Conservation (phyloP, 1,284 basidiomycete genomes). For the Ceratobasidium sp. region DNA sequence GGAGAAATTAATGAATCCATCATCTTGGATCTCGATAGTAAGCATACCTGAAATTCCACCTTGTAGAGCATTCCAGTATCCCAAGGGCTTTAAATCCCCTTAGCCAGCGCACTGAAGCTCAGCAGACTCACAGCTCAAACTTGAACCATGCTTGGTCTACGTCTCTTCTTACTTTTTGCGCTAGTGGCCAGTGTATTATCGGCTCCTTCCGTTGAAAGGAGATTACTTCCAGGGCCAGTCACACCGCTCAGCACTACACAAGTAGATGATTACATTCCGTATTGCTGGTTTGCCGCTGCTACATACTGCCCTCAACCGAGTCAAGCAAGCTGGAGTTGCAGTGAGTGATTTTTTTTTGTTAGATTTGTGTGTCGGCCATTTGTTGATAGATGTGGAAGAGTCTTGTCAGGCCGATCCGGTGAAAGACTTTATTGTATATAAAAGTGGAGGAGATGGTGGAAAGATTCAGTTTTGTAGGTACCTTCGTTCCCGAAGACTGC, state of each 20-base stretch:
- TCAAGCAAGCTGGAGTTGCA: conserved; percentile 38
- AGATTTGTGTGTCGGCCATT: neutral
- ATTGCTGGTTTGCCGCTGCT: conserved; percentile 29
- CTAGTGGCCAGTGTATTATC: neutral
- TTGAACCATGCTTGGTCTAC: neutral
- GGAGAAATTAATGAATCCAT: no score
- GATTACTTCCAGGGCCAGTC: neutral
- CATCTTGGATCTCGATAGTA: no score
- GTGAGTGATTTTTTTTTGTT: neutral
- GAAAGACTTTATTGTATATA: conserved; percentile 34
- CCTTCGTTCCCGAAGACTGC: neutral
- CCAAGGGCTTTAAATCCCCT: no score
- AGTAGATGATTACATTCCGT: conserved; percentile 19
- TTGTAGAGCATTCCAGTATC: no score
- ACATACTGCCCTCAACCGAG: conserved; percentile 33
- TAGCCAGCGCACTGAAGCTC: no score
- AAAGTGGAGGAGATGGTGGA: conserved; percentile 33
- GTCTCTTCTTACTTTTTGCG: neutral
- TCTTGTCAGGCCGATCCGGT: conserved; percentile 36
- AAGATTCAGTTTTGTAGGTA: conserved; percentile 32
- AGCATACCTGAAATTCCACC: no score
- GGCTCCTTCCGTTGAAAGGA: neutral
- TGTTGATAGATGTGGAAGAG: neutral
- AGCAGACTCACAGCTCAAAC: neutral
- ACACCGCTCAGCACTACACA: neutral